Conservation (phyloP, 768 basidiomycete species). For the Psilocybe cubensis region DNA sequence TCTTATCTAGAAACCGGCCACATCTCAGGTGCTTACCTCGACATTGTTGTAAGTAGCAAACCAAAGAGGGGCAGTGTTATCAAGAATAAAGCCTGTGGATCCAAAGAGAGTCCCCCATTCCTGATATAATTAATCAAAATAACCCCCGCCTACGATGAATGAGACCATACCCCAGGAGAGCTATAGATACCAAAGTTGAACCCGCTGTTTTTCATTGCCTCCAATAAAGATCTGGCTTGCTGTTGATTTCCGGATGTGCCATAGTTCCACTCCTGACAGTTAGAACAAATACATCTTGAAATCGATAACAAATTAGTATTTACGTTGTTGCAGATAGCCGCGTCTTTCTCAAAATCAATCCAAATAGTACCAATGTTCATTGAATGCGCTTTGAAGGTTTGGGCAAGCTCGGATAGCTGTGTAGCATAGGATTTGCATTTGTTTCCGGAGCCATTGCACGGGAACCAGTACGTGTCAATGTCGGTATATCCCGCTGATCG, state of each 20-base stretch:
- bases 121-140: neutral
- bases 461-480: slow-evolving; percentile 26
- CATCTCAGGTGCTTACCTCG: slow-evolving; percentile 17
- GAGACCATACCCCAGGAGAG: slow-evolving; percentile 17
- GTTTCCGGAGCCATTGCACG: slow-evolving; percentile 21
- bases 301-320: no score
- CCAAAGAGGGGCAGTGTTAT: slow-evolving; percentile 21
- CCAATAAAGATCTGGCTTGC: slow-evolving; percentile 16
- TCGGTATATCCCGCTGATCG: slow-evolving; percentile 19
- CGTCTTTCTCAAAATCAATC: slow-evolving; percentile 24
- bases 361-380: slow-evolving; percentile 23
- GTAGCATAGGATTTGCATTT: slow-evolving; percentile 20
- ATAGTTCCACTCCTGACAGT: slow-evolving; percentile 18
- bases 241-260: slow-evolving; percentile 18
- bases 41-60: slow-evolving; percentile 25
- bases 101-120: slow-evolving; percentile 26
- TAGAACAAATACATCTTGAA: neutral
- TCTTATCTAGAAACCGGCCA: no score
- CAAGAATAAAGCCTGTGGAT: slow-evolving; percentile 20
- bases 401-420: slow-evolving; percentile 14
- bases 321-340: slow-evolving; percentile 23
- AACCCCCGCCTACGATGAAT: no score
- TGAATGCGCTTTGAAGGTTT: slow-evolving; percentile 16
- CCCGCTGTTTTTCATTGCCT: slow-evolving; percentile 18
- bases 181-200: slow-evolving; percentile 24